Base-by-base conservation (phyloP, 306 rosid species). In the Psophocarpus tetragonolobus region DNA sequence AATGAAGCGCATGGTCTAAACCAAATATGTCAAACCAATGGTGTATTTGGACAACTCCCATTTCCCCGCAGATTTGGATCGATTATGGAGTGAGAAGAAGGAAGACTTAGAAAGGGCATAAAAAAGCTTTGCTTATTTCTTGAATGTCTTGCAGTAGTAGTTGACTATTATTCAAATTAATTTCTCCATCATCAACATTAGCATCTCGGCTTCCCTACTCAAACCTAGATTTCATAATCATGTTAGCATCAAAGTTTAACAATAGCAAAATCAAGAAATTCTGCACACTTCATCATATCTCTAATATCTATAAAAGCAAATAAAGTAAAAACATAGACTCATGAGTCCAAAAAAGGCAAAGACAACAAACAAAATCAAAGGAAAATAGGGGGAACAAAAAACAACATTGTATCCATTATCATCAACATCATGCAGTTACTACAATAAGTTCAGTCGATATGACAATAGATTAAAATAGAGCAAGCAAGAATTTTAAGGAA, bases 51-150 rank as follows among this genome's bases (percentile, higher is more conserved):
- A n/a, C n/a, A n/a, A n/a, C n/a, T n/a, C n/a, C n/a, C n/a, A n/a
- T 81, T 74, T 88, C 8, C 77, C 91, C 0, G 58, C 76, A 41
- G 91, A 87, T 27, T 86, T 83, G 76, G 90, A 87, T 73, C 87
- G 69, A 29, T 26, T 64, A 66, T 50, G 65, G 15, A 72, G n/a
- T 0, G 80, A 27, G 7, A 78, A 70, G 1, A 79, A 21, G 29
- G 85, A 75, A 47, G 78, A 66, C 45, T 87, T 87, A 18, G 77
- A 50, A 47, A 90, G 83, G 82, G 82, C 12, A 66, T 89, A 88
- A 38, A 93, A n/a, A 89, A 17, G 96, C 97, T 84, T 78, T 91
- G 81, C 94, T 91, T 78, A 93, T 87, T 81, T 91, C 94, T 80
- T 91, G 86, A 83, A 91, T 84, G 63, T 93, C 97, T 76, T 58